Evolutionary conservation across 208 protist genomes (phyloP).

Genomic region (Trypanosoma congolense): DNA sequence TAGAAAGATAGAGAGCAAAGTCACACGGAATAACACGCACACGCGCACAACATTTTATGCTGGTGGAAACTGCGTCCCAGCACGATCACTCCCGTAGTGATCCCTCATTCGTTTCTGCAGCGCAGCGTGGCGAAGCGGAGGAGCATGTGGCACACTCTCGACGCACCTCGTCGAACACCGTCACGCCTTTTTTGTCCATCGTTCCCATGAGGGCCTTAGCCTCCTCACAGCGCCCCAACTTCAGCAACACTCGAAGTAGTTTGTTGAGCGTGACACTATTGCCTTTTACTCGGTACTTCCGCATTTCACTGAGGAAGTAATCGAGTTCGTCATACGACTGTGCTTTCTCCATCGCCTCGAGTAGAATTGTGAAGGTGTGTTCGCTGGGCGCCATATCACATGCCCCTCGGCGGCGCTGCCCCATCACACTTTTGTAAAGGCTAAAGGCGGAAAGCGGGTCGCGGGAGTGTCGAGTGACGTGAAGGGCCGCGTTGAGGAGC

Average conservation of each 20-base stretch:
- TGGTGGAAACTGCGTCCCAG: too few species aligned
- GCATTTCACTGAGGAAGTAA: conserved; percentile 68
- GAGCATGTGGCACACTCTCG: conserved; percentile 11
- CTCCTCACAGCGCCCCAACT: conserved; percentile 11
- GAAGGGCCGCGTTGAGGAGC: conserved; percentile 67
- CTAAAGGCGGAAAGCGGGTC: conserved; percentile 64
- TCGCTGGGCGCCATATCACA: conserved; percentile 27
- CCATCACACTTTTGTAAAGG: conserved; percentile 50
- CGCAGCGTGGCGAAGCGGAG: not conserved
- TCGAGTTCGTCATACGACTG: conserved; percentile 31
- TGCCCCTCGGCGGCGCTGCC: conserved; percentile 1
- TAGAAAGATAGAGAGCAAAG: too few species aligned
- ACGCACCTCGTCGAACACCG: conserved; percentile 43
- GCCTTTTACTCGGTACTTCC: conserved; percentile 37
- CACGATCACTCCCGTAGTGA: too few species aligned
- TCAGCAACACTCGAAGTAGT: conserved; percentile 28
- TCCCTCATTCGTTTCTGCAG: too few species aligned
- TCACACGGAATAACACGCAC: too few species aligned
- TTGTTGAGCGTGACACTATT: conserved; percentile 56
- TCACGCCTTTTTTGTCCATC: conserved; percentile 27
- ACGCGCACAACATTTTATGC: too few species aligned
- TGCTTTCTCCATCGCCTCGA: conserved; percentile 38
- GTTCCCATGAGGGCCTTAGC: conserved; percentile 16
- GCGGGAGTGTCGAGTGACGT: conserved; percentile 46
- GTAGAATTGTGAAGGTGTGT: conserved; percentile 64